Evolutionary conservation across 768 basidiomycete species (phyloP), one percentile per base, ranked within the genome.

Genomic region (Mycena leptocephala): DNA sequence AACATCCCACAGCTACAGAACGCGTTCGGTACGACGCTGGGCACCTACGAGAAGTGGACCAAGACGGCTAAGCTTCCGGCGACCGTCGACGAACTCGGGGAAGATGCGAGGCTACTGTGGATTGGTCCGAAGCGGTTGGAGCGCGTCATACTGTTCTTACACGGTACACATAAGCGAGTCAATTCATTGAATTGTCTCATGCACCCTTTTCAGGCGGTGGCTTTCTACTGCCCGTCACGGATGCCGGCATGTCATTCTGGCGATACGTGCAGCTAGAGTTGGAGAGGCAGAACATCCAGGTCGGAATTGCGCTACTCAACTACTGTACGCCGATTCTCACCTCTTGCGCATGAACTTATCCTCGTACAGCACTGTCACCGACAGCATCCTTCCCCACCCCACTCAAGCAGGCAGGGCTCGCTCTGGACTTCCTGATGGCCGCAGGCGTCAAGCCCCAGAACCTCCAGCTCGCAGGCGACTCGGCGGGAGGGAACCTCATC

Each of bases 381-480:
- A 72, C 78, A 39, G 80, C 75, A 18, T 61, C 56, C 55, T 85
- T 83, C 75, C 85, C 84, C 8, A 81, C 81, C 2, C 85, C 76
- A 11, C 81, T 86, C 63, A 80, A 81, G 35, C 83, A 86, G 66
- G 75, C 80, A 6, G 76, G 80, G 0, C 66, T 77, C 7, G 83
- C 82, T 28, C 79, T 86, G 46, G 78, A 83, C 22, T 81, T 81
- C 74, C 79, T 87, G 9, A 51, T 84, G 28, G 75, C 77, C 18
- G 72, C 82, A 4, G 86, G 85, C 30, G 81, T 84, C 64, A 67
- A 80, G 43, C 83, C 84, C 1, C 79, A 83, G 58, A 84, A 85
- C 72, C 81, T 87, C 41, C 80, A 82, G 30, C 72, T 87, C 39
- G 76, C 79, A 2, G 85, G 86, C 7, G 86, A 87, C 72, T 87